phyloP scores from a whole-genome alignment of 2,329 filamentous ascomycete genomes.

The Cephalotrichum gorgonifer region DNA sequence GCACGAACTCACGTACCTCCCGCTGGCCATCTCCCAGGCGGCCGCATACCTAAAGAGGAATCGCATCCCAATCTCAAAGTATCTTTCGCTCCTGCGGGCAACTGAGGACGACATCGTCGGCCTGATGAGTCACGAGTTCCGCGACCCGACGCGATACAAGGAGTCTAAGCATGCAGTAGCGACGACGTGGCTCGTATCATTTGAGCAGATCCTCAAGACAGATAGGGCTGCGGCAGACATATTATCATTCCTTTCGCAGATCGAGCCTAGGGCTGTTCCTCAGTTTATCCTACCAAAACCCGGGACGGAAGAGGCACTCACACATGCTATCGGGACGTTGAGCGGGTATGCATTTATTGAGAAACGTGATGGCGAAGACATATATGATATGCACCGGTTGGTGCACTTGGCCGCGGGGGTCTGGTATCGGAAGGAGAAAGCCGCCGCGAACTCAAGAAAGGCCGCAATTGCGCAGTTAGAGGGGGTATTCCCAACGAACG shows the following conservation, averaged over 20 bases:
- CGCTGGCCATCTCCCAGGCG: slow-evolving; percentile 27
- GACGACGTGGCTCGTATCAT: slow-evolving; percentile 28
- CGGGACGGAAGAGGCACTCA: slow-evolving; percentile 9
- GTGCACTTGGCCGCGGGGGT: slow-evolving; percentile 20
- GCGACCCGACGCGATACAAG: slow-evolving; percentile 19
- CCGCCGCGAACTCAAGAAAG: background rate
- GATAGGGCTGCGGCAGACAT: slow-evolving; percentile 20
- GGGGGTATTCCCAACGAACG: background rate
- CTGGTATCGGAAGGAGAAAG: slow-evolving; percentile 11
- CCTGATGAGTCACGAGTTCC: slow-evolving; percentile 15
- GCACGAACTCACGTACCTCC: slow-evolving; percentile 20
- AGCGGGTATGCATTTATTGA: slow-evolving; percentile 21
- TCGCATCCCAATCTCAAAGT: slow-evolving; percentile 14
- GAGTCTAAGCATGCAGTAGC: slow-evolving; percentile 22
- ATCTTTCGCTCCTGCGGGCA: slow-evolving; percentile 17
- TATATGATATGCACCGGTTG: slow-evolving; percentile 25
- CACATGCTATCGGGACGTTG: slow-evolving; percentile 19
- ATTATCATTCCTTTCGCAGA: slow-evolving; percentile 26
- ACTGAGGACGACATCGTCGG: slow-evolving; percentile 17
- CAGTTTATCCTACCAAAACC: slow-evolving; percentile 17
- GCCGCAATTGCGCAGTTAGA: background rate
- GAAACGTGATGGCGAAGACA: slow-evolving; percentile 11
- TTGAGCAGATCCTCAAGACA: slow-evolving; percentile 21
- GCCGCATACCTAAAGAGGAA: slow-evolving; percentile 26
- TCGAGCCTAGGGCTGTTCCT: slow-evolving; percentile 28